Base-by-base conservation (phyloP, 176 grass and related monocot species). In the Juncus inflexus region DNA sequence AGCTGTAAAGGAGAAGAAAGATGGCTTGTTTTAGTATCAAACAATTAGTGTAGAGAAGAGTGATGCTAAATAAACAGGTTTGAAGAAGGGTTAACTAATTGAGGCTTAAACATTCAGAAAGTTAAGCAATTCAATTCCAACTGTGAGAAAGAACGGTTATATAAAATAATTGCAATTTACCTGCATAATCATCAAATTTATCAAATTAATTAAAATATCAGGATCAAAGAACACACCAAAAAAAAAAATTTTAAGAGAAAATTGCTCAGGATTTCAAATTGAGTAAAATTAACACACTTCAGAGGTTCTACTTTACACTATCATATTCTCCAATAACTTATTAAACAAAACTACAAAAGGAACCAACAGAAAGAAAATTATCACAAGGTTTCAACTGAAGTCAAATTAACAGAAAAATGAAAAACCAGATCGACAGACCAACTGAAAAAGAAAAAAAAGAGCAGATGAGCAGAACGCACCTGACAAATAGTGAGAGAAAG, bases 391-490 rank as follows among this genome's bases (percentile, higher is more conserved):
- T 39, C 3, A 13, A 49, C 37, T 55, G 5, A 56, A 70, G 39
- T 16, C 28, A 74, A 61, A 49, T 36, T 3, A 63, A 74, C 56
- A 60, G 53, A 42, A 50, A 73, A 19, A 73, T 37, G 40, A 49
- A 59, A 36, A 28, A 35, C 42, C 75, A 45, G 63, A 7, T 64
- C 42, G 28, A 55, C 3, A 37, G 12, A 79, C 14, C 47, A 74
- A 67, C 10, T 12, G 5, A 73, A 61, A 47, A 10, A 74, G 55
- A 74, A 87, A 9, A 12, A 65, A 74, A 78, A 15, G 7, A 51
- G 60, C 12, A 37, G 2, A 36, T 49, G 40, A 72, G 60, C 11
- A 42, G 39, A 65, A 54, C 37, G 35, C 59, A 64, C 50, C 73
- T 64, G 37, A 76, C 58, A 70, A 65, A 9, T 42, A 2, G 52